Evolutionary conservation across 2,329 filamentous ascomycete species (phyloP).

Genomic region (Colletotrichum sp.): DNA sequence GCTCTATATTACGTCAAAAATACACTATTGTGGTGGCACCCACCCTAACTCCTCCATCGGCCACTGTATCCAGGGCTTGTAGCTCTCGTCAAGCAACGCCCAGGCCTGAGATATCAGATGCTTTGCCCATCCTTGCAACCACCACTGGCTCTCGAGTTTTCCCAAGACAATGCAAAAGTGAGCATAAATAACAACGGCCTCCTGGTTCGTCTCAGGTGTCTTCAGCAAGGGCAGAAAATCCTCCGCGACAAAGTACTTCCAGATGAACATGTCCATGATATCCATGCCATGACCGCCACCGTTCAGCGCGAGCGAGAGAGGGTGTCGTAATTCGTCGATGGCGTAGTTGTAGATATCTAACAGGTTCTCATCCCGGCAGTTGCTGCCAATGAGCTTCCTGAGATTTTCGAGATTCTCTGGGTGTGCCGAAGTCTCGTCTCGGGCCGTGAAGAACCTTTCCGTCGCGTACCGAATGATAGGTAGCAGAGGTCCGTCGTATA

Average conservation of each 20-base stretch:
- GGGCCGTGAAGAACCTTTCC: constrained; percentile 23
- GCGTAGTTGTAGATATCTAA: constrained; percentile 19
- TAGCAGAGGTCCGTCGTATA: constrained; percentile 14
- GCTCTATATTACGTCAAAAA: too few species aligned
- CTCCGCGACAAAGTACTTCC: constrained; percentile 40
- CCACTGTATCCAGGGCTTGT: constrained; percentile 35
- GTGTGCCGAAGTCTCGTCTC: not conserved
- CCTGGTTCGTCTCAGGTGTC: constrained; percentile 25
- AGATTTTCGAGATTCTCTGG: constrained; percentile 21
- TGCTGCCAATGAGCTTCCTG: constrained; percentile 17
- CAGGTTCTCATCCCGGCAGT: constrained; percentile 16
- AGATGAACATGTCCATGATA: constrained; percentile 42
- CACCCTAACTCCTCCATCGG: too few species aligned
- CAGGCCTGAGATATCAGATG: constrained; percentile 37
- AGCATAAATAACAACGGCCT: constrained; percentile 37
- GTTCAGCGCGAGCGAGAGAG: constrained; percentile 9
- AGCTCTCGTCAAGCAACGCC: constrained; percentile 36
- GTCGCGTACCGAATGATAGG: constrained; percentile 26
- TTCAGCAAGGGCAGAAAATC: constrained; percentile 39
- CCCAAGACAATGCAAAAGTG: constrained; percentile 38
- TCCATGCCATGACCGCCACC: constrained; percentile 27
- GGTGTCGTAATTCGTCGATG: constrained; percentile 21
- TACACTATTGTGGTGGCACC: too few species aligned
- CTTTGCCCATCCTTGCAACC: constrained; percentile 38
- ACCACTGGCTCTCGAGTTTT: constrained; percentile 37